Conservation (phyloP, 352 stramenopile genomes). For the Phytophthora rubi region DNA sequence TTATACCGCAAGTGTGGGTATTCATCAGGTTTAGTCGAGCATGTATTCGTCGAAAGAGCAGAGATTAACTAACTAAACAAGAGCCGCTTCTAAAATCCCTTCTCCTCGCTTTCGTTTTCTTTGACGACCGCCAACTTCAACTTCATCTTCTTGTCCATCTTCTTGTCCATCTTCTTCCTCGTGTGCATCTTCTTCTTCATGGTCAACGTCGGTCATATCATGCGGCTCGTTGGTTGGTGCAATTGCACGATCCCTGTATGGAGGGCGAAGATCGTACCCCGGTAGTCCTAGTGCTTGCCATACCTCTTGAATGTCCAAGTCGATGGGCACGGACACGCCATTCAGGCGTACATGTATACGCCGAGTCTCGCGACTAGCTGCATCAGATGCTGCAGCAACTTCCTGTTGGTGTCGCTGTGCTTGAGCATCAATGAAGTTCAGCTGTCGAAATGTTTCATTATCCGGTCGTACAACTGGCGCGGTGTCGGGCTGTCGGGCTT, state of each 20-base stretch:
- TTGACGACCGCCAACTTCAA: too few species aligned
- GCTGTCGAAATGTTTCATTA: conserved; percentile 3
- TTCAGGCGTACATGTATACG: neutral
- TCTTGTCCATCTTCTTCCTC: neutral
- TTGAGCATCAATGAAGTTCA: neutral
- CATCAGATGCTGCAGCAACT: too few species aligned
- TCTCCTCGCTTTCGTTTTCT: too few species aligned
- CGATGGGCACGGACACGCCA: neutral
- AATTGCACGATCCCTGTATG: neutral
- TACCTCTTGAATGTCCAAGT: neutral
- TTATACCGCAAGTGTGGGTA: too few species aligned
- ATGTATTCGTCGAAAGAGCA: too few species aligned
- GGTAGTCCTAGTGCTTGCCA: neutral
- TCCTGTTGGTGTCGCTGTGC: neutral
- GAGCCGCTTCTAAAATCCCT: too few species aligned
- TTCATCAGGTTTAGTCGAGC: too few species aligned
- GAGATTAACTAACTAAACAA: too few species aligned
- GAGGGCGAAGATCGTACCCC: neutral
- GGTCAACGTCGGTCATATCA: neutral
- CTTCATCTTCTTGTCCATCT: too few species aligned
- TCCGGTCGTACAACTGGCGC: neutral
- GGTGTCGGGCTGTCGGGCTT: neutral
- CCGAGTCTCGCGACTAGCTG: too few species aligned
- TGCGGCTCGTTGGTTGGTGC: neutral
- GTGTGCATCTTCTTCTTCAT: neutral